Conservation (phyloP, 2,329 filamentous ascomycete genomes). For the Dothiorella sarmentorum region DNA sequence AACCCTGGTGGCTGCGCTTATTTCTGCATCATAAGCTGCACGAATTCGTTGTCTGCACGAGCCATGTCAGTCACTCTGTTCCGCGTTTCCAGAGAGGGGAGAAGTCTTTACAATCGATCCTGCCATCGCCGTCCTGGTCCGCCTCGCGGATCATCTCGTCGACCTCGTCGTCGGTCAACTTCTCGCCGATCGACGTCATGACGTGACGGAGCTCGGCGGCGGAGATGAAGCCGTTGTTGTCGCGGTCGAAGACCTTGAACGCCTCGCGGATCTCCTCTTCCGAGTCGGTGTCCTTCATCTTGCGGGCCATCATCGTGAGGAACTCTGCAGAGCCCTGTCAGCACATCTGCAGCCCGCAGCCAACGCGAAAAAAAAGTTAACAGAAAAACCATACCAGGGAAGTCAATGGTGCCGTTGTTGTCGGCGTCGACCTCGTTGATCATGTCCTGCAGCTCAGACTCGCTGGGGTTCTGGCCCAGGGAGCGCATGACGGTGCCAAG, state of each 20-base stretch:
- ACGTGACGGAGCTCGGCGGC: slow-evolving; percentile 60
- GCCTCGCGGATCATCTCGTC: slow-evolving; percentile 65
- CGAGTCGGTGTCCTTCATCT: slow-evolving; percentile 59
- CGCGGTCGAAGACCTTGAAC: slow-evolving; percentile 65
- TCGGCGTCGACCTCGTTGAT: slow-evolving; percentile 65
- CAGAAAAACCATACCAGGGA: slow-evolving; percentile 47
- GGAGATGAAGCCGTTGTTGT: slow-evolving; percentile 64
- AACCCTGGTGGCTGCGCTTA: slow-evolving; percentile 27
- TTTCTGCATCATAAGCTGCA: slow-evolving; percentile 57
- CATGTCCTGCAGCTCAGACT: slow-evolving; percentile 62
- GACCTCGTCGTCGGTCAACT: slow-evolving; percentile 60
- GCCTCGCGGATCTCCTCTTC: slow-evolving; percentile 64
- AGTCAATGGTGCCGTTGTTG: slow-evolving; percentile 64
- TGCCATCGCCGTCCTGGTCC: slow-evolving; percentile 61
- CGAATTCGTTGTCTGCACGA: slow-evolving; percentile 52
- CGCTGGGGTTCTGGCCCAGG: slow-evolving; percentile 60
- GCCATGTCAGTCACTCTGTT: slow-evolving; percentile 6
- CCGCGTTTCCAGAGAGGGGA: neutral
- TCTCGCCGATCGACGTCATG: slow-evolving; percentile 63
- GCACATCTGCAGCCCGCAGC: neutral
- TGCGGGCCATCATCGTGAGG: slow-evolving; percentile 63
- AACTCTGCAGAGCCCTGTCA: slow-evolving; percentile 48
- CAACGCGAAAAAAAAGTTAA: neutral
- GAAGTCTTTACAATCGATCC: slow-evolving; percentile 57
- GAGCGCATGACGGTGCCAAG: slow-evolving; percentile 62